Evolutionary conservation across 805 yeast species (phyloP), one percentile per base, ranked within the genome.

Genomic region (Cephaloascus albidus): DNA sequence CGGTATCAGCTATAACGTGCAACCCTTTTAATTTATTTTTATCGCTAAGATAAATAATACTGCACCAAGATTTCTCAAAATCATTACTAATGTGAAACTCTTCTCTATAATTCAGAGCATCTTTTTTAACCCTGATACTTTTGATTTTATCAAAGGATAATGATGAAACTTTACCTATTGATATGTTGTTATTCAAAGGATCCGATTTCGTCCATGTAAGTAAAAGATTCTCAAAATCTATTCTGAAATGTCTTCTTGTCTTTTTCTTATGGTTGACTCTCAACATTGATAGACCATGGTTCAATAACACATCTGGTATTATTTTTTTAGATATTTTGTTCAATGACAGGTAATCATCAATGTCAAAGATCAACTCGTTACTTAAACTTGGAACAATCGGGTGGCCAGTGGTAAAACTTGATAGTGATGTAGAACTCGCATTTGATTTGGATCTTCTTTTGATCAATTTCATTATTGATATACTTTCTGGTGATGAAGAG

Each of bases 91-190:
- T 72, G 30, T 82, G 79, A 47, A 85, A 75, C 56, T 88, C 95
- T 52, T 89, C 96, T 43, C 96, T 63, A 53, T 88, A 90, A 47
- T 86, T 85, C 28, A 74, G 71, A 1, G 96, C 96, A 49, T 83
- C 85, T 17, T 70, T 72, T 3, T 81, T 85, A 3, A 73, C 66
- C 38, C 82, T 58, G 2, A 83, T 68, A 40, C 74, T 76, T 42
- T 74, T 73, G 37, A 86, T 81, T 41, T 76, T 76, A 52, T 83
- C 94, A 6, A 84, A 65, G 16, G 58, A 57, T 43, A 78, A 50
- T 3, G 76, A 62, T 2, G 73, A 54, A 14, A 67, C 45, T 49
- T 71, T 70, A 6, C 28, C 28, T 23, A 23, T 23, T 8, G 28
- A 23, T n/a, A n/a, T n/a, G n/a, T n/a, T n/a, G 12, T 6, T 8